Evolutionary conservation across 805 yeast species (phyloP), one percentile per base, ranked within the genome.

Genomic region (Saccharomycopsis olivae): DNA sequence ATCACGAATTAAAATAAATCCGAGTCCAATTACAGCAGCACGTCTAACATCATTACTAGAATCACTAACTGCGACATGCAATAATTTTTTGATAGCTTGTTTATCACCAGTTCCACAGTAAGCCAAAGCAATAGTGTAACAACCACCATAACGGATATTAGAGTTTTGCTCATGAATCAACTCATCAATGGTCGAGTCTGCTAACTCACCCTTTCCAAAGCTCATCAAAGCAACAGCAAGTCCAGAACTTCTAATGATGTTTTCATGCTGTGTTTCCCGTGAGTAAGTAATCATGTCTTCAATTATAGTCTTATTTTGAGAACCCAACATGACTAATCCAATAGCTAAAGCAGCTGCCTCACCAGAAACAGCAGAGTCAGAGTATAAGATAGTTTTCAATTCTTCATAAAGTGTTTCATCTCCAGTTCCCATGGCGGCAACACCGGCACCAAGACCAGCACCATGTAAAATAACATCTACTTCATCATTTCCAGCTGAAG

Each of bases 21-120:
- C 98, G 39, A 92, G 70, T 5, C 87, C 78, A 60, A 80, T 78
- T 13, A 89, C 96, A 2, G 98, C 84, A 1, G 95, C 96, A 61
- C 98, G 79, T 66, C 98, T 80, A 35, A 92, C 97, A 54, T 84
- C 95, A 59, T 92, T 96, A 43, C 83, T 78, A 1, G 96, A 92
- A 58, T 92, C 98, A 11, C 96, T 85, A 13, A 92, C 98, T 3
- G 98, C 98, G 54, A 78, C 71, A 60, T 92, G 97, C 49, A 92
- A 68, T 50, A 92, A 65, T 51, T 80, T 75, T 62, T 85, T 78
- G 51, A 92, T 83, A 8, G 96, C 96, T 39, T 66, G 65, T 60
- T 87, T 87, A 59, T 82, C 78, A 21, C 96, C 94, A 2, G 98
- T 89, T 45, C 98, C 98, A 40, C 92, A 94, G 59, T 89, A 92